These are phyloP conservation scores for Dendrothele bispora DNA, from an alignment of 768 basidiomycete genomes.

Conservation along the genomic window DNA sequence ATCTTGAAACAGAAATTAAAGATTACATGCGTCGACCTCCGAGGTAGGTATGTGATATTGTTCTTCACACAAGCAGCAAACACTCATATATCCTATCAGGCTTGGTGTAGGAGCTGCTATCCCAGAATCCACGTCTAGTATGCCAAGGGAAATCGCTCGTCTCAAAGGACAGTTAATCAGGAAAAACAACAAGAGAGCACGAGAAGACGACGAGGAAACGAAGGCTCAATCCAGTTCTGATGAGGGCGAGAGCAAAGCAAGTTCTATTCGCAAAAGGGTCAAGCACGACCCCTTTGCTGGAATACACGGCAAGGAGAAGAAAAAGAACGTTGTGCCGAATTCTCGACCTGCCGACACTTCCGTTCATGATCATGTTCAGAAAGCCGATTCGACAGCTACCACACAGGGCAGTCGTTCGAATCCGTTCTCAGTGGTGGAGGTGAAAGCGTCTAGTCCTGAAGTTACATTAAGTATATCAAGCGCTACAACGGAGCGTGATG, in stretches of 20 bases:
- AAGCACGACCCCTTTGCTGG: constrained; percentile 58
- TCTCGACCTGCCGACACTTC: too few species aligned
- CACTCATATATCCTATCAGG: constrained; percentile 33
- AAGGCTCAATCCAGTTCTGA: constrained; percentile 33
- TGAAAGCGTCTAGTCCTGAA: constrained; percentile 10
- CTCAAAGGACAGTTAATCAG: constrained; percentile 61
- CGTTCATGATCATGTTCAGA: too few species aligned
- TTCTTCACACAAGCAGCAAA: constrained; percentile 10
- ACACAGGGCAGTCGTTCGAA: too few species aligned
- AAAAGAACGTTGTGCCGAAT: too few species aligned
- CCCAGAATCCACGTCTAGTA: constrained; percentile 42
- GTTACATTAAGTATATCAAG: not conserved
- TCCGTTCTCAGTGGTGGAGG: too few species aligned
- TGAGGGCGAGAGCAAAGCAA: constrained; percentile 60
- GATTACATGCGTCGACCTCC: constrained; percentile 70
- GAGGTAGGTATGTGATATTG: constrained; percentile 46
- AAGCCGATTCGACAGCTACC: too few species aligned
- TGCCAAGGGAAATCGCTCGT: constrained; percentile 56
- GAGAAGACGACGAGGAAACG: constrained; percentile 36
- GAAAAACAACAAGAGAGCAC: constrained; percentile 45
- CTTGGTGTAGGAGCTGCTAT: constrained; percentile 74
- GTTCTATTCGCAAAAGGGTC: constrained; percentile 58
- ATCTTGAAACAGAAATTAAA: constrained; percentile 56
- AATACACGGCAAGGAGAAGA: constrained; percentile 46
- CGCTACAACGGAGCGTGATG: not conserved